Percentiles rank a stretch among this genome's conserved stretches.
Evolutionary conservation across 2,329 filamentous ascomycete genomes (phyloP).

Genomic region (Penicillium sp.): DNA sequence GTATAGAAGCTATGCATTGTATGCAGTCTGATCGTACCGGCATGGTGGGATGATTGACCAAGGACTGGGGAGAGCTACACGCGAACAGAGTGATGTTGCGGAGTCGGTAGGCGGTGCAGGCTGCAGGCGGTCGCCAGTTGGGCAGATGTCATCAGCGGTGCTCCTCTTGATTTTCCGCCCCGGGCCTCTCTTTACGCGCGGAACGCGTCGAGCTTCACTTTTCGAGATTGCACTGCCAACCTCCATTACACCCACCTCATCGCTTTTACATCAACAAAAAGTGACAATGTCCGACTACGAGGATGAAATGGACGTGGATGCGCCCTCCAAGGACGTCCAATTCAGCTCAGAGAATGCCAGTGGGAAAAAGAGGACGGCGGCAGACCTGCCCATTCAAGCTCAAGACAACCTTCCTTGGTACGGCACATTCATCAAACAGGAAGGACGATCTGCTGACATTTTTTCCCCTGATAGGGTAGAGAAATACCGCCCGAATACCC

Average conservation of each 20-base stretch:
- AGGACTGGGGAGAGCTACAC: slow-evolving; percentile 1
- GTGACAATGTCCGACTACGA: slow-evolving; percentile 56
- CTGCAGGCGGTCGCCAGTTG: slow-evolving; percentile 7
- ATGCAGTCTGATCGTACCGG: slow-evolving; percentile 41
- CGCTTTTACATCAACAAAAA: no score
- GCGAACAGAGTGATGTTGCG: slow-evolving; percentile 15
- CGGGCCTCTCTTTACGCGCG: slow-evolving; percentile 47
- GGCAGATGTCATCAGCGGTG: slow-evolving; percentile 34
- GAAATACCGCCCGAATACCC: slow-evolving; percentile 87
- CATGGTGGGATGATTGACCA: slow-evolving; percentile 41
- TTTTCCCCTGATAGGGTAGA: slow-evolving; percentile 68
- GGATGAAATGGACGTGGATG: slow-evolving; percentile 72
- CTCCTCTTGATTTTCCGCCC: slow-evolving; percentile 41
- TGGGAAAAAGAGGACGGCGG: slow-evolving; percentile 84
- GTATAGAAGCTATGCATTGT: not conserved
- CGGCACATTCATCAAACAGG: slow-evolving; percentile 1
- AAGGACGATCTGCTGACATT: slow-evolving; percentile 16
- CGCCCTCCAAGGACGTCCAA: slow-evolving; percentile 51
- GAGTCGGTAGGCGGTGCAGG: slow-evolving; percentile 9
- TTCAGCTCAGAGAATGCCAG: slow-evolving; percentile 74
- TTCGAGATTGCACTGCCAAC: slow-evolving; percentile 9
- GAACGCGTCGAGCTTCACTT: slow-evolving; percentile 34
- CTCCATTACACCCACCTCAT: not conserved
- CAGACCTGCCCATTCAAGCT: slow-evolving; percentile 89
- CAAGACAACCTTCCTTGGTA: slow-evolving; percentile 94